A percentile compares a stretch with the other conserved stretches of the same genome.
phyloP scores from a whole-genome alignment of 2,329 filamentous ascomycete genomes.

The Herpotrichia juniperi region DNA sequence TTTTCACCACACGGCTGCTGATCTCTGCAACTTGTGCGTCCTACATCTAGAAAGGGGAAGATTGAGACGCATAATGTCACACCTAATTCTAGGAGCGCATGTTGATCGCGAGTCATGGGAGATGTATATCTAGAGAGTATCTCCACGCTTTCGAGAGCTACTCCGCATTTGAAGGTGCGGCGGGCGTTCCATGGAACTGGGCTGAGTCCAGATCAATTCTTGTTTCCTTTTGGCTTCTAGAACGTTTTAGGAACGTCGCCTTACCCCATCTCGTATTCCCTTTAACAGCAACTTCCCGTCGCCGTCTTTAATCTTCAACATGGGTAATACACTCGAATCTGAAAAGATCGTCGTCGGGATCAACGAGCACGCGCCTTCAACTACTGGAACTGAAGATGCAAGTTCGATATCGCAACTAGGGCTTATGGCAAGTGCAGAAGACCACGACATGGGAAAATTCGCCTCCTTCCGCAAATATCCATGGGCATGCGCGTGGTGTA shows the following conservation, averaged over 20 bases:
- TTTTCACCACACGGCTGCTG: background rate
- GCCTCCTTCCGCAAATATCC: constrained; percentile 32
- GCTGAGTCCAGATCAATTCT: background rate
- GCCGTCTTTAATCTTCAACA: background rate
- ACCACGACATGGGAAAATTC: constrained; percentile 30
- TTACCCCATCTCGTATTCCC: too few relatives aligned
- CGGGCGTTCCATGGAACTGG: background rate
- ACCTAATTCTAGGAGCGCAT: too few relatives aligned
- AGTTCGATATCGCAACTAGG: constrained; percentile 20
- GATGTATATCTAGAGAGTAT: too few relatives aligned
- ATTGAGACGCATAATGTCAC: too few relatives aligned
- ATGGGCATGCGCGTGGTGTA: constrained; percentile 42
- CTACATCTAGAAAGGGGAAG: background rate
- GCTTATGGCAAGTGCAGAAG: constrained; percentile 24
- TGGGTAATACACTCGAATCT: constrained; percentile 7
- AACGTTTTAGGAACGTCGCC: too few relatives aligned
- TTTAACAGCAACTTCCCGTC: too few relatives aligned
- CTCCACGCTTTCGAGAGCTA: too few relatives aligned
- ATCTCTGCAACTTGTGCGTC: background rate
- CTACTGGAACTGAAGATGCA: constrained; percentile 6
- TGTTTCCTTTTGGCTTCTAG: too few relatives aligned
- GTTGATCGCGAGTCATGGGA: too few relatives aligned
- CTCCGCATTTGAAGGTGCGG: background rate
- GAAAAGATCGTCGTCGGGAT: constrained; percentile 18
- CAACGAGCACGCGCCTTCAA: constrained; percentile 16